Evolutionary conservation across 140 eudicot species (phyloP).

Genomic region (Flaveria floridana): DNA sequence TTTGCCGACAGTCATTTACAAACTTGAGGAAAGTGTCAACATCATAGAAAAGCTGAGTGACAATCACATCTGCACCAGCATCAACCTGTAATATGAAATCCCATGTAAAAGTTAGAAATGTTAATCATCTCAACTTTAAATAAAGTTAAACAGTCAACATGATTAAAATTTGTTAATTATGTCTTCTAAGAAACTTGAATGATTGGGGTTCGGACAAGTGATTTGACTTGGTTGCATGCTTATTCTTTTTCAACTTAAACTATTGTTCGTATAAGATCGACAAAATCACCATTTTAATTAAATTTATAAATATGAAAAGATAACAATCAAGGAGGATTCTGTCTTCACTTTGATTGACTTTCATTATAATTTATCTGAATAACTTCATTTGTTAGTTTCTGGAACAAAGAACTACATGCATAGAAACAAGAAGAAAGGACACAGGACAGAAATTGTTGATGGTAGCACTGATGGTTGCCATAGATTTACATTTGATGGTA

Average conservation of each 20-base stretch:
- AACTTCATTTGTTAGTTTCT: neutral
- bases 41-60: slow-evolving; percentile 95
- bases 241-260: neutral
- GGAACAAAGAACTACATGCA: neutral
- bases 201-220: neutral
- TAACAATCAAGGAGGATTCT: neutral
- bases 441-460: neutral
- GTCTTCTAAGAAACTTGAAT: slow-evolving; percentile 7
- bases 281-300: slow-evolving; percentile 9
- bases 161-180: slow-evolving; percentile 10
- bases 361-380: neutral
- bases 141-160: neutral
- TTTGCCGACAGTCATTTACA: slow-evolving; percentile 90
- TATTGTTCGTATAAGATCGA: neutral
- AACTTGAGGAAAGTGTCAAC: slow-evolving; percentile 87
- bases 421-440: neutral
- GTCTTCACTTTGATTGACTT: neutral
- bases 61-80: slow-evolving; percentile 95
- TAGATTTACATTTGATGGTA: neutral
- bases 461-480: neutral
- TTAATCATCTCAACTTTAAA: neutral
- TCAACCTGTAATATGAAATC: slow-evolving; percentile 63
- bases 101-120: neutral
- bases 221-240: slow-evolving; percentile 9
- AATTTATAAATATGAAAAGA: neutral